A percentile compares a stretch with the other conserved stretches of the same genome.
These are phyloP conservation scores for Annulohypoxylon truncatum DNA, from an alignment of 2,329 filamentous ascomycete genomes.

Conservation along the genomic window DNA sequence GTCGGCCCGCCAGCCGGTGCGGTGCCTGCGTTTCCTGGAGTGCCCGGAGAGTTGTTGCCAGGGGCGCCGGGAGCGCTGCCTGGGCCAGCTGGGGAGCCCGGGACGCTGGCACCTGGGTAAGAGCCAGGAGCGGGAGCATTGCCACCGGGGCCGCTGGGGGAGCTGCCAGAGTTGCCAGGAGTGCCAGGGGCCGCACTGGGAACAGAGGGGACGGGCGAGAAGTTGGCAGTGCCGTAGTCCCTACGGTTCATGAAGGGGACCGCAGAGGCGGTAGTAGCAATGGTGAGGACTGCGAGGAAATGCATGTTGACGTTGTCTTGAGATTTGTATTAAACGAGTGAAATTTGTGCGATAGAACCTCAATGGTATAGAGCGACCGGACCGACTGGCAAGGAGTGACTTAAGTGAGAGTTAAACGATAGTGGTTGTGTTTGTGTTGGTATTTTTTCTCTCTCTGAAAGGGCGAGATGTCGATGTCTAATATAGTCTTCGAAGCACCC, in stretches of 20 bases:
- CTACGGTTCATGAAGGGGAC: slow-evolving; percentile 24
- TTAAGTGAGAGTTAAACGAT: slow-evolving; percentile 30
- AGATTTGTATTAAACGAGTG: slow-evolving; percentile 27
- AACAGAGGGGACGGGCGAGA: slow-evolving; percentile 5
- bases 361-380: slow-evolving; percentile 24
- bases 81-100: neutral
- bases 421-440: slow-evolving; percentile 24
- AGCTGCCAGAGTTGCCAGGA: neutral
- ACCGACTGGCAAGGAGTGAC: slow-evolving; percentile 28
- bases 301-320: slow-evolving; percentile 30
- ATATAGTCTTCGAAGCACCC: slow-evolving; percentile 13
- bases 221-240: neutral
- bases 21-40: slow-evolving; percentile 4
- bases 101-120: neutral
- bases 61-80: neutral
- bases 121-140: neutral
- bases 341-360: slow-evolving; percentile 20
- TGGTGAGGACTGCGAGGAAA: slow-evolving; percentile 32
- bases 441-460: slow-evolving; percentile 1
- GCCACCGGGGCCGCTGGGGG: neutral
- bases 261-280: slow-evolving; percentile 35
- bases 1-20: slow-evolving; percentile 24
- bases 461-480: slow-evolving; percentile 4
- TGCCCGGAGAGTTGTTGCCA: neutral
- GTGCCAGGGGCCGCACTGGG: neutral